Base-by-base conservation (phyloP, 129 eudicot genomes). In the Flaveria robusta region DNA sequence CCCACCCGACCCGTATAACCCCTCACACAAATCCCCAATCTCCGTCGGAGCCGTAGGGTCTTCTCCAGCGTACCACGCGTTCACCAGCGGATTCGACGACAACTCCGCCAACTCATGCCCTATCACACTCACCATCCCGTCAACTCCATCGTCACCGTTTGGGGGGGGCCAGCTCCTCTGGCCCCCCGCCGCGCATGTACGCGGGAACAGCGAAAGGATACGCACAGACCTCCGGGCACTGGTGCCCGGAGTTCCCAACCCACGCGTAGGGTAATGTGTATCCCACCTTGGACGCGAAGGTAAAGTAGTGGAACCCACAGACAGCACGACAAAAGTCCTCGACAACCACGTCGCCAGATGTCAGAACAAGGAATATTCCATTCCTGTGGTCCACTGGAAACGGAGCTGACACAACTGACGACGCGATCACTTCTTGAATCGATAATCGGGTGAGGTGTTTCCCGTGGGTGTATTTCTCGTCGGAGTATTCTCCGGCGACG, bases 201-300 rank as follows among this genome's bases (percentile, higher is more conserved):
- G 76, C 87, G 14, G 96, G 96, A 13, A 92, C 83, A 1, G 93
- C 97, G 55, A 92, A 92, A 72, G 97, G 97, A 79, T 92, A 92
- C 7, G 93, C 98, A 20, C 98, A 92, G 7, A 89, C 93, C 71
- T 88, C 96, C 12, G 98, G 98, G 85, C 96, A 92, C 66, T 87
- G 87, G 55, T 87, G 83, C 0, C 87, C 98, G 20, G 98, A 89
- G 65, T 92, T 89, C 2, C 97, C 97, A 2, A 92, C 85, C 98
- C 96, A 92, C 1, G 96, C 96, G 87, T 92, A 92, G 9, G 98
- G 98, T 7, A 92, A 58, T 2, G 96, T 92, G 88, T 89, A 89
- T 0, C 96, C 98, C 3, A 92, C 97, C 73, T 86, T 75, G 1
- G 98, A 92, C 0, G 93, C 88, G 66, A 92, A 92, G 2, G 98